Conservation (phyloP, 1,284 basidiomycete species). For the Puccinia novopanici region DNA sequence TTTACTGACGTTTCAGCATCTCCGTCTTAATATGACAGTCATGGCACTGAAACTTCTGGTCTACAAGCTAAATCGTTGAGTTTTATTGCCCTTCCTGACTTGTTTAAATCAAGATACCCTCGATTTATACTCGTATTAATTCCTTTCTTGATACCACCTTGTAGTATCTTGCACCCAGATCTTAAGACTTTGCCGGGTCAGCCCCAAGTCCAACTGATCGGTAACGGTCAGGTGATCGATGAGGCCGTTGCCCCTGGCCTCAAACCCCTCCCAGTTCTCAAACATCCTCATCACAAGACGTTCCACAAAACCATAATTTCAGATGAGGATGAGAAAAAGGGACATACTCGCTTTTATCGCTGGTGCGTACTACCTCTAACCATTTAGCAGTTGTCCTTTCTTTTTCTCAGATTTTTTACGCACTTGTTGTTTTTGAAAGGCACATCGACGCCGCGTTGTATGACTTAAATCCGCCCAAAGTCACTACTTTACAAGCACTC, state of each 20-base stretch:
- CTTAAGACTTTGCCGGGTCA: constrained; percentile 58
- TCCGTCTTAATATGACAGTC: constrained; percentile 54
- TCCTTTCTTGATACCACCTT: not conserved
- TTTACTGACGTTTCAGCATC: not conserved
- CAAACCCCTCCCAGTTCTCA: constrained; percentile 61
- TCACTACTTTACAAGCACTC: constrained; percentile 83
- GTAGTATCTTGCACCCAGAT: constrained; percentile 58
- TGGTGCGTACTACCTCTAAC: constrained; percentile 63
- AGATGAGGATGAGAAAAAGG: constrained; percentile 73
- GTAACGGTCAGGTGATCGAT: constrained; percentile 55
- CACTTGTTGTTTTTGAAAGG: constrained; percentile 55
- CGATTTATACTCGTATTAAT: not conserved
- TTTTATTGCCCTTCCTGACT: not conserved
- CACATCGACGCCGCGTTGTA: constrained; percentile 93
- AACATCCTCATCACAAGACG: constrained; percentile 79
- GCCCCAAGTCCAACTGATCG: constrained; percentile 60
- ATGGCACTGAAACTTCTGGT: constrained; percentile 55
- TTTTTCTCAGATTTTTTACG: constrained; percentile 16
- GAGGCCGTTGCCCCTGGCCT: constrained; percentile 35
- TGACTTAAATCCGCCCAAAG: constrained; percentile 71
- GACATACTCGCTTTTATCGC: constrained; percentile 79
- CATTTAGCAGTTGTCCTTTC: not conserved
- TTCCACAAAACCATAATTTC: constrained; percentile 84
- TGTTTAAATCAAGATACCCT: not conserved
- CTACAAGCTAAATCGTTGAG: constrained; percentile 38